Base-by-base conservation (phyloP, 1,284 basidiomycete species). In the Phellinidium pouzarii region DNA sequence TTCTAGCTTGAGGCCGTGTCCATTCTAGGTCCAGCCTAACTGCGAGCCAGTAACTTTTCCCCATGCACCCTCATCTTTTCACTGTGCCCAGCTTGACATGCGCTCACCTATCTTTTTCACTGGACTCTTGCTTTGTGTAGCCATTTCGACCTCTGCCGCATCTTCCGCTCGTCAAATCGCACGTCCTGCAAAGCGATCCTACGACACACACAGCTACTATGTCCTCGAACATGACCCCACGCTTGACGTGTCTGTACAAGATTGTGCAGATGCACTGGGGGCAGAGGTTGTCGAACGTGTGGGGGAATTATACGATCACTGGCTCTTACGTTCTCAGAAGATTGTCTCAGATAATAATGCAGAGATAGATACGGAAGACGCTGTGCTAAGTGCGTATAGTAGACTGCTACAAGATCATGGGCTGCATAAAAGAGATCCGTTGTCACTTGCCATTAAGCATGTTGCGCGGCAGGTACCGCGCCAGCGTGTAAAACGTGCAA, bases 181-280 rank as follows among this genome's bases (percentile, higher is more conserved):
- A 12, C 41, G 50, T 22, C 77, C 75, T 37, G 61, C 68, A 58
- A 78, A 71, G 62, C 76, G 75, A 41, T 69, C 71, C 38, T 94
- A 98, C 67, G 68, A 77, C 59, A 84, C 87, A 5, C 90, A 98
- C 69, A 76, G 87, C 61, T 99, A 99, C 72, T 95, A 94, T 72
- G 87, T 92, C 56, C 67, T 95, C 20, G 85, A 93, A 66, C 80
- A 91, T 64, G 69, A 78, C 60, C 79, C 87, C 45, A 63, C 64
- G 4, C 65, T 69, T 45, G 73, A 73, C 34, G 71, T 74, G 56
- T 78, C 86, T 52, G 69, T 85, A 57, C 67, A 68, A 43, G 76
- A 83, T 46, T 73, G 87, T 46, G 78, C 86, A 1, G 58, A 68
- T 3, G 69, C 74, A 2, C 77, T 98, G 5, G 86, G 84, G 19